Evolutionary conservation across 208 protist species (phyloP), one percentile per base, ranked within the genome.

Genomic region (Acanthamoeba culbertsoni): DNA sequence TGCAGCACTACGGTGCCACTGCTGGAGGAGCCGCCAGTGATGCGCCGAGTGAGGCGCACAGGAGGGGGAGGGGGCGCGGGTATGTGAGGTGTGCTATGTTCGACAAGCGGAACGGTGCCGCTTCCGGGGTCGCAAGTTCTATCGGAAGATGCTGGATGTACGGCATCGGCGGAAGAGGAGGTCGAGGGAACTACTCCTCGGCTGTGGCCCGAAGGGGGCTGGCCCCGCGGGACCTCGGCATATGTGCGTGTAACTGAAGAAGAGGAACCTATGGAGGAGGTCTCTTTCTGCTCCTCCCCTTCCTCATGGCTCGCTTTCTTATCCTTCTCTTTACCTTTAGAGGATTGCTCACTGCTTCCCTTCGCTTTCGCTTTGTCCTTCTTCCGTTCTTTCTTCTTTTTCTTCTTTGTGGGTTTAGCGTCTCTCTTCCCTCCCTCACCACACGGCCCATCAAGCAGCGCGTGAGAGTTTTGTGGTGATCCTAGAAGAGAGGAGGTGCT

Each of bases 1-100:
- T 77, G 68, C 10, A 77, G 68, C 68, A 77, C 68, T 12, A 77
- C 68, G 37, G 23, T 77, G 37, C 68, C 68, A n/a, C 68, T 77
- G 68, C 59, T 65, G 7, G 59, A 40, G 16, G 59, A 65, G 59
- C 59, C 59, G 28, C 68, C 68, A 7, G 68, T 77, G 16, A 40
- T n/a, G 3, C 68, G 68, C 4, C 68, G 68, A 31, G 42, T 18
- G 14, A 77, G 42, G 2, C 68, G 68, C 68, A 77, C 68, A 18
- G 68, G 68, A 31, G 68, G 68, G 0, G 68, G 68, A 7, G 68
- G 68, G 37, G 68, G 68, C 28, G 33, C 68, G 18, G 68, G 68
- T 10, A 77, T 77, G 1, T 28, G 68, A 48, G 68, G 37, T n/a
- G 10, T 23, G 68, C 68, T 46, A 1, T 23, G 37, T 73, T 37